A percentile compares a stretch with the other conserved stretches of the same genome.
phyloP scores from a whole-genome alignment of 768 basidiomycete species.

The Leccinum broughii region DNA sequence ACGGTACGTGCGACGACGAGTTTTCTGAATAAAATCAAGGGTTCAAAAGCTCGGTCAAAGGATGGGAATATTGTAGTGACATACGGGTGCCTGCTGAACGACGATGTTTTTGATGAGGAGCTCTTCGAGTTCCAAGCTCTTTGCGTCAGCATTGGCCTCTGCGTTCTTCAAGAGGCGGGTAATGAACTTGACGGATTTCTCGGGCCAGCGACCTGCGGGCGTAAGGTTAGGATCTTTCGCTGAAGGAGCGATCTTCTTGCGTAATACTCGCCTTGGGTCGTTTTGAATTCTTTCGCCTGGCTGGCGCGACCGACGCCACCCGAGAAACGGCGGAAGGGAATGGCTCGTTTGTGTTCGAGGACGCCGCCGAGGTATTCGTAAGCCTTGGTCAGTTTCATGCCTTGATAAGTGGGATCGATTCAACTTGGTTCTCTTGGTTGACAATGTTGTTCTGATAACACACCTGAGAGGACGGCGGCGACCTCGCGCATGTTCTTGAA shows the following conservation, averaged over 20 bases:
- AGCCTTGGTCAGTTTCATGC: conserved; percentile 92
- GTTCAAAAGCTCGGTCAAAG: conserved; percentile 6
- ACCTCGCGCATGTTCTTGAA: conserved; percentile 99
- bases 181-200: conserved; percentile 97
- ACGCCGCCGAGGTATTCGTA: conserved; percentile 94
- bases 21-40: conserved; percentile 62
- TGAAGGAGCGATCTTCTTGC: background rate
- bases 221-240: background rate
- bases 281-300: conserved; percentile 96
- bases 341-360: conserved; percentile 93
- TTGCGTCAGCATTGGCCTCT: conserved; percentile 97
- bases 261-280: conserved; percentile 80
- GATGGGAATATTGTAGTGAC: conserved; percentile 32
- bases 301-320: conserved; percentile 94
- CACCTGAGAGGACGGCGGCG: conserved; percentile 89
- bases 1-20: conserved; percentile 98
- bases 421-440: conserved; percentile 6
- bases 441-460: conserved; percentile 23
- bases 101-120: conserved; percentile 95
- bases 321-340: conserved; percentile 94
- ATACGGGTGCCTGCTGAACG: conserved; percentile 96
- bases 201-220: conserved; percentile 94
- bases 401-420: conserved; percentile 39
- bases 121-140: conserved; percentile 91
- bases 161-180: conserved; percentile 96